A percentile compares a stretch with the other conserved stretches of the same genome.
Evolutionary conservation across 495 filamentous ascomycete genomes (phyloP).

Genomic region (Penicillium desertorum): DNA sequence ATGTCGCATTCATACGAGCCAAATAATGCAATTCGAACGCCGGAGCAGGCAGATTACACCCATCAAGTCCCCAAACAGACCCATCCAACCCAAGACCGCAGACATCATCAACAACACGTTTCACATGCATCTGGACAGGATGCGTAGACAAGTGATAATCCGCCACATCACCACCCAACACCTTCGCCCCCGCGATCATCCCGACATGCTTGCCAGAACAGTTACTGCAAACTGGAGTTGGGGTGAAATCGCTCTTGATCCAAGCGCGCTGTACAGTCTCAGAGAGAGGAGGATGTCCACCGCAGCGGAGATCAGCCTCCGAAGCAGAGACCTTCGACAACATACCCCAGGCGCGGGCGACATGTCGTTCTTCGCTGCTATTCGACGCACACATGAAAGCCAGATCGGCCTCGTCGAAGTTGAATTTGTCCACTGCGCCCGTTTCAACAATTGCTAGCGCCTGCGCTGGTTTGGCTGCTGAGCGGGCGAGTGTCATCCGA

Average conservation of each 20-base stretch:
- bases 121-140: slow-evolving; percentile 35
- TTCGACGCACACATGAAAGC: slow-evolving; percentile 49
- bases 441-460: slow-evolving; percentile 38
- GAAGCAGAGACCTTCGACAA: slow-evolving; percentile 25
- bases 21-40: slow-evolving; percentile 30
- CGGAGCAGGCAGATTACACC: slow-evolving; percentile 42
- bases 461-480: slow-evolving; percentile 45
- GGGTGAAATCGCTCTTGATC: slow-evolving; percentile 40
- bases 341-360: slow-evolving; percentile 34
- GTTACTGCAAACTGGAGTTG: slow-evolving; percentile 34
- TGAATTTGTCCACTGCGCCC: slow-evolving; percentile 30
- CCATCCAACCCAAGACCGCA: slow-evolving; percentile 17
- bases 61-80: slow-evolving; percentile 38
- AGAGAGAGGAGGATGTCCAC: slow-evolving; percentile 37
- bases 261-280: slow-evolving; percentile 31
- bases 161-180: slow-evolving; percentile 24
- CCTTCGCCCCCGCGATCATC: slow-evolving; percentile 39
- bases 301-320: slow-evolving; percentile 38
- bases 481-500: slow-evolving; percentile 40
- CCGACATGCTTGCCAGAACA: slow-evolving; percentile 47
- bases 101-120: slow-evolving; percentile 29
- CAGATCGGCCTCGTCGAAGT: slow-evolving; percentile 38
- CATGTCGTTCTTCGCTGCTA: slow-evolving; percentile 42
- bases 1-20: slow-evolving; percentile 28
- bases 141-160: slow-evolving; percentile 33